Evolutionary conservation across 1,284 basidiomycete genomes (phyloP).

Genomic region (Ustilago tritici): DNA sequence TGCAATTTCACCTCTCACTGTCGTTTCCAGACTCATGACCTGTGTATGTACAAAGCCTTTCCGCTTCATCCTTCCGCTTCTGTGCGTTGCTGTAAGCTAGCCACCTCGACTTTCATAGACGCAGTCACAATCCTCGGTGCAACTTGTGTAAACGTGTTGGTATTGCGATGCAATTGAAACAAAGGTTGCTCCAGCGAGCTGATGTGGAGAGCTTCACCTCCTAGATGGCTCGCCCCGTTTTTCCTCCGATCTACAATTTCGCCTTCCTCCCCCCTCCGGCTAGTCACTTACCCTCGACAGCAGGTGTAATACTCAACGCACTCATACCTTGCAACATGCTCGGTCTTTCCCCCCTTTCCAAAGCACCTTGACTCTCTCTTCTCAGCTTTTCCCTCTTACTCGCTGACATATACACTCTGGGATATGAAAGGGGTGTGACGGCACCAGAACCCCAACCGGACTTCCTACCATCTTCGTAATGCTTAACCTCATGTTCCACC

Average conservation of each 20-base stretch:
- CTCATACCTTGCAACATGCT: slow-evolving; percentile 34
- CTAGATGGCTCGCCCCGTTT: neutral
- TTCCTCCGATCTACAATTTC: slow-evolving; percentile 7
- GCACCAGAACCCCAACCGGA: slow-evolving; percentile 36
- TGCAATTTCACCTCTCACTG: neutral
- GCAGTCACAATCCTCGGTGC: neutral
- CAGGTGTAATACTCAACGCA: slow-evolving; percentile 35
- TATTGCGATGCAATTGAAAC: slow-evolving; percentile 1
- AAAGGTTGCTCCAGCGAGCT: neutral
- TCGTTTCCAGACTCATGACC: neutral
- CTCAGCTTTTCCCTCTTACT: slow-evolving; percentile 50
- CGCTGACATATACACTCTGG: slow-evolving; percentile 53
- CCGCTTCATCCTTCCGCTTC: neutral
- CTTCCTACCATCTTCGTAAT: slow-evolving; percentile 53
- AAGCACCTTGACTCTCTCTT: slow-evolving; percentile 43
- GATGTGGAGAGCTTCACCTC: neutral
- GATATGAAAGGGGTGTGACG: slow-evolving; percentile 52
- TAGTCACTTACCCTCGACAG: slow-evolving; percentile 48
- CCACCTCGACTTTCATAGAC: neutral
- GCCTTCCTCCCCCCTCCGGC: neutral
- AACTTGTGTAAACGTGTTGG: neutral
- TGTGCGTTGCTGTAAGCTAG: neutral
- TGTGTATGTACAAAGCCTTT: neutral
- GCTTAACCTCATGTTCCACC: slow-evolving; percentile 49
- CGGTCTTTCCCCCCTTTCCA: slow-evolving; percentile 47